A percentile compares a stretch with the other conserved stretches of the same genome.
Evolutionary conservation across 306 rosid genomes (phyloP).

Genomic region (Quercus alba): DNA sequence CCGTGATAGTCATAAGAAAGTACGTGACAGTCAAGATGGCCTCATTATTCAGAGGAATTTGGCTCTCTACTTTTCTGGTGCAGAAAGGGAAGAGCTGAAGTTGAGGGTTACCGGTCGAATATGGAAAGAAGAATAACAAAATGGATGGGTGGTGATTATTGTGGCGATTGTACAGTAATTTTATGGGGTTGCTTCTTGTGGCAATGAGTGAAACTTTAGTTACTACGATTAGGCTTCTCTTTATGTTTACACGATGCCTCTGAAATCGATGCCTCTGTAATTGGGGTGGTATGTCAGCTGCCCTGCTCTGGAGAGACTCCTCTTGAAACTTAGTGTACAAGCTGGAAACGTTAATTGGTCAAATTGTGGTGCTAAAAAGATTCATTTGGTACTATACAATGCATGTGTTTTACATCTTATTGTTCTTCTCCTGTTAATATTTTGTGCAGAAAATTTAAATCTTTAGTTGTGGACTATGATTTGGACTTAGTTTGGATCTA

Average conservation of each 20-base stretch:
- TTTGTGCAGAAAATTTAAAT: not conserved
- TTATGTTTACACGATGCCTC: not conserved
- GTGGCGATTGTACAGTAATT: slow-evolving; percentile 37
- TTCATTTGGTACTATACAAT: not conserved
- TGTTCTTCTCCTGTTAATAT: not conserved
- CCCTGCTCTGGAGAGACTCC: not conserved
- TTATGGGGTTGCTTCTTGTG: not conserved
- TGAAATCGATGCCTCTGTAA: not conserved
- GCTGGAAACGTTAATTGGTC: not conserved
- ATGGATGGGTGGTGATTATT: slow-evolving; percentile 15
- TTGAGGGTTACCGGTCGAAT: slow-evolving; percentile 91
- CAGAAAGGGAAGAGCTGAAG: slow-evolving; percentile 72
- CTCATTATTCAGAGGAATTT: slow-evolving; percentile 83
- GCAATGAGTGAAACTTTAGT: not conserved
- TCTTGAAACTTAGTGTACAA: not conserved
- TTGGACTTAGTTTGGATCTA: not conserved
- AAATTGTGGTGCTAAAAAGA: not conserved
- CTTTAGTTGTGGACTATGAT: not conserved
- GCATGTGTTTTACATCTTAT: not conserved
- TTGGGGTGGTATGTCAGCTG: not conserved
- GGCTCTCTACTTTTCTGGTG: slow-evolving; percentile 90
- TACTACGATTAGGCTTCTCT: not conserved
- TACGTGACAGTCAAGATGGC: slow-evolving; percentile 94
- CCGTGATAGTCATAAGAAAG: slow-evolving; percentile 78
- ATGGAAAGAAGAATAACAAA: slow-evolving; percentile 86